These are phyloP conservation scores for Cephalotrichum gorgonifer DNA, from an alignment of 2,329 filamentous ascomycete species.

Conservation along the genomic window DNA sequence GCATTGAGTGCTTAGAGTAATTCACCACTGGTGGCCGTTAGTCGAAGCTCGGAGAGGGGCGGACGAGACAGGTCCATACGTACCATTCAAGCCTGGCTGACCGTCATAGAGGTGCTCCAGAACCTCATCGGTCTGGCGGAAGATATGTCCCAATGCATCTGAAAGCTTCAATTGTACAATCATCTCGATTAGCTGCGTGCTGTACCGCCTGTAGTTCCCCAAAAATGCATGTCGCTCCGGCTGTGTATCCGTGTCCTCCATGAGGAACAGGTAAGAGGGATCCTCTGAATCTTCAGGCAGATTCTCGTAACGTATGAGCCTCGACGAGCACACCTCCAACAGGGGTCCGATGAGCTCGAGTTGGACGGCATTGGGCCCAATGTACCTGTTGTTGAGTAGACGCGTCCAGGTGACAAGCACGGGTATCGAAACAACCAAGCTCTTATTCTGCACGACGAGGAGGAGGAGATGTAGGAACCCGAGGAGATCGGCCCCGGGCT, in stretches of 20 bases:
- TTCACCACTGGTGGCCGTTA: conserved; percentile 29
- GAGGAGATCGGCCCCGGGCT: conserved; percentile 53
- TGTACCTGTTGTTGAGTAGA: conserved; percentile 61
- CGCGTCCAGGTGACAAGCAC: conserved; percentile 84
- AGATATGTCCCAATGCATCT: conserved; percentile 79
- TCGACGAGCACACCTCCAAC: conserved; percentile 70
- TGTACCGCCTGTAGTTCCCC: conserved; percentile 90
- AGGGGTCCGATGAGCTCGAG: conserved; percentile 61
- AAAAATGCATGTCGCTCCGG: conserved; percentile 92
- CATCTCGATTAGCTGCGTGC: conserved; percentile 74
- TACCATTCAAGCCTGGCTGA: conserved; percentile 56
- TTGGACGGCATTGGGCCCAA: conserved; percentile 53
- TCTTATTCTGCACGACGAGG: conserved; percentile 70
- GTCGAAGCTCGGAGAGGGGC: not conserved
- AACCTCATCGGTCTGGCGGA: conserved; percentile 65
- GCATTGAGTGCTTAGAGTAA: conserved; percentile 59
- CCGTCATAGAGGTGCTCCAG: conserved; percentile 67
- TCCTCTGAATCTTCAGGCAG: conserved; percentile 75
- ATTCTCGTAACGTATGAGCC: conserved; percentile 79
- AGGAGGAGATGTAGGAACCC: conserved; percentile 73
- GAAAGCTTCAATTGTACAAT: conserved; percentile 74
- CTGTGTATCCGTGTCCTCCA: conserved; percentile 90
- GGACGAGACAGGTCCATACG: conserved; percentile 14
- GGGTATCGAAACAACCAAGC: conserved; percentile 87
- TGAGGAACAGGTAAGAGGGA: conserved; percentile 67